Evolutionary conservation across 2,329 filamentous ascomycete species (phyloP), one percentile per base, ranked within the genome.

Genomic region (Alternaria rosae): DNA sequence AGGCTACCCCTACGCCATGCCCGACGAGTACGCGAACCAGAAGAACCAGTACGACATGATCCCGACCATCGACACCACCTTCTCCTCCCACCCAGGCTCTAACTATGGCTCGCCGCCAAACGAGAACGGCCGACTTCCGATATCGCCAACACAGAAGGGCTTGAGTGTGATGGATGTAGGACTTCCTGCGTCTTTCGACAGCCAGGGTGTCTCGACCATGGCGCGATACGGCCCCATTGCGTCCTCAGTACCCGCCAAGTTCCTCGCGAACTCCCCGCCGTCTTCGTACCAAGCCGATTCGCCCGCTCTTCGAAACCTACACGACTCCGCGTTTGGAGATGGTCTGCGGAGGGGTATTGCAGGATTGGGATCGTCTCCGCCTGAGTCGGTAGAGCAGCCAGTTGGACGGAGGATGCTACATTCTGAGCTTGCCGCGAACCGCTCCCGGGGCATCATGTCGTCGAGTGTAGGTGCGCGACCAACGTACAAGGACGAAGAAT

Each of bases 141-240:
- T 95, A 54, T 97, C 94, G 13, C 93, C 94, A 0, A 86, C 86
- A 52, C 87, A 88, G 54, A 85, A 85, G 70, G 88, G 88, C 55
- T 90, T 97, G n/a, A 95, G 92, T n/a, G 92, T 96, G 13, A 86
- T 97, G 65, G 94, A 98, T 81, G 95, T 93, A 3, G 93, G 93
- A 15, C 86, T 98, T 9, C 95, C 95, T 1, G 92, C 94, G 9
- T 98, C 94, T 0, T 97, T 98, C 78, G 95, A 98, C 80, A 97
- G 93, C 71, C 95, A 97, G 74, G 94, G 94, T 52, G 92, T 97
- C 55, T 97, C 94, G 11, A 92, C 94, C 77, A 93, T 93, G 65
- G 94, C 94, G 17, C 89, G 93, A 62, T 93, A 94, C 77, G 95
- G 92, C 0, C 93, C 94, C 0, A 93, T 96, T 79, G 94, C 94